Evolutionary conservation across 768 basidiomycete genomes (phyloP), one percentile per base, ranked within the genome.

Genomic region (Kwoniella botswanensis): DNA sequence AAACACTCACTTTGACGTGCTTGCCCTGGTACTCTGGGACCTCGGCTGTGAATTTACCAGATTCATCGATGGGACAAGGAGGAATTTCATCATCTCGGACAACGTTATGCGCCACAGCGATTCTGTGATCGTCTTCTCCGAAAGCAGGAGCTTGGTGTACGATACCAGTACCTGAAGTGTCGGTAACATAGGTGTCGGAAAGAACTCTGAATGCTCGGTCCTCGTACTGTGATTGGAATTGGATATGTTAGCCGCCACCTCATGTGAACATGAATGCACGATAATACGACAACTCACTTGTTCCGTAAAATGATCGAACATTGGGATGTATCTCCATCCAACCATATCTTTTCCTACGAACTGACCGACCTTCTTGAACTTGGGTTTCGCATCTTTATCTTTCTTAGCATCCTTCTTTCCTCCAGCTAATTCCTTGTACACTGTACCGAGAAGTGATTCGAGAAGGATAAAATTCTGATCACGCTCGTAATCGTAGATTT

Each of bases 71-170:
- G 52, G 97, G 97, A 82, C 94, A 97, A 0, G 97, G 97, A 0
- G 97, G 95, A 88, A 94, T 90, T 83, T 98, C 95, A 56, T 96
- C 95, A 0, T 88, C 86, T 26, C 87, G 86, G n/a, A 98, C 82
- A 63, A 98, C 88, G 21, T 91, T 92, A 77, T 96, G 88, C 3
- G 89, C 89, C 71, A 96, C 87, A 29, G 92, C 91, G 77, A 99
- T 89, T 64, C 97, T 92, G 84, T 98, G 93, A 88, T 99, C 97
- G 78, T 99, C 97, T 82, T 98, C 96, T 86, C 97, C 97, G 79
- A 97, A 98, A 0, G 92, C 95, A 2, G 97, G 97, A 2, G 97
- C 94, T 85, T 99, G 97, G 83, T 99, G 97, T 41, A 99, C 97
- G 78, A 98, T 95, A 77, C 97, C 97, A 35, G 97, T 99, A 80